Evolutionary conservation across 1,284 basidiomycete species (phyloP).

Genomic region (Laetiporus sulphureus): DNA sequence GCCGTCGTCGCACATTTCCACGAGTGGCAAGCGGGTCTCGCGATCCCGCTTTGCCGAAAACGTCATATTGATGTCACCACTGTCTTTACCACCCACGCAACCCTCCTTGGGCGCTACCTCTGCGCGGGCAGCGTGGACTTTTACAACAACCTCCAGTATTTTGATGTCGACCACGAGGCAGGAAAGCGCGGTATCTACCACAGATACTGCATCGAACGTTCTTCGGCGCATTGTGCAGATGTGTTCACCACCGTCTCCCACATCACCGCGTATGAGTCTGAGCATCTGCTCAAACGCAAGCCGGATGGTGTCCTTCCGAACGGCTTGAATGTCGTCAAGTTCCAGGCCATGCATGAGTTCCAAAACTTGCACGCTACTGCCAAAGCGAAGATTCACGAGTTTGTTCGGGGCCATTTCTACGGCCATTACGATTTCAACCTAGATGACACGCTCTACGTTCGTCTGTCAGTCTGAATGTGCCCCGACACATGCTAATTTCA

Average conservation of each 20-base stretch:
- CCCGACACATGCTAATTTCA: constrained; percentile 9
- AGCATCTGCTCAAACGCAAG: constrained; percentile 95
- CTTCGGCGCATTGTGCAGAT: constrained; percentile 91
- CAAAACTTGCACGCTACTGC: constrained; percentile 91
- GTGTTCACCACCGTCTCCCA: constrained; percentile 98
- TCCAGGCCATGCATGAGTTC: constrained; percentile 93
- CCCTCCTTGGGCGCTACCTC: constrained; percentile 94
- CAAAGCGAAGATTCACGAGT: constrained; percentile 98
- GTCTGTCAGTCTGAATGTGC: constrained; percentile 14
- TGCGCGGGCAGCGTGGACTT: constrained; percentile 98
- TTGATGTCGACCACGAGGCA: constrained; percentile 98
- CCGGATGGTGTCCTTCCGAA: constrained; percentile 98
- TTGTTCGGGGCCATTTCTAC: constrained; percentile 96
- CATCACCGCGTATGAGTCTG: constrained; percentile 95
- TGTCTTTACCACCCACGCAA: constrained; percentile 98
- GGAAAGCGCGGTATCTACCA: constrained; percentile 94
- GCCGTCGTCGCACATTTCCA: constrained; percentile 98
- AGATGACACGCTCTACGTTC: constrained; percentile 91
- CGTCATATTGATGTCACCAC: constrained; percentile 97
- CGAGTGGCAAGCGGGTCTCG: constrained; percentile 98
- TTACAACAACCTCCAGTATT: constrained; percentile 99
- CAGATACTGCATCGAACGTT: constrained; percentile 95
- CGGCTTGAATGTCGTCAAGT: constrained; percentile 96
- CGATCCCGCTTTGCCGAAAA: constrained; percentile 94
- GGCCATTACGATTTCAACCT: constrained; percentile 95